phyloP scores from a whole-genome alignment of 768 basidiomycete genomes.

The Mycena polygramma region DNA sequence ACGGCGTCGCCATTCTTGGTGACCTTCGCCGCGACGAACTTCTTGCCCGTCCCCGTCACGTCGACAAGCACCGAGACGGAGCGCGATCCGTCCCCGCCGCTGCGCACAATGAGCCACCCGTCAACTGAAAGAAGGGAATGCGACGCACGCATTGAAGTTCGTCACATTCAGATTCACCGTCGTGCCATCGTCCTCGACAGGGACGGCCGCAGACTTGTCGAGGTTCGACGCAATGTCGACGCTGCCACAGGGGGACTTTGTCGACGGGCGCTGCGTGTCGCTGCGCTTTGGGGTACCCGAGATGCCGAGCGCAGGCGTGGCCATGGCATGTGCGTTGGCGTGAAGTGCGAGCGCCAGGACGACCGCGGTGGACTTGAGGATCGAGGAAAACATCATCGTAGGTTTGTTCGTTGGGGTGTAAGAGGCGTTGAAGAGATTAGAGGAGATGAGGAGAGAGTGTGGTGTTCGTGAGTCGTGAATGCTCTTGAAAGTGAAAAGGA shows the following conservation, averaged over 20 bases:
- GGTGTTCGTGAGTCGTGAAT: constrained; percentile 30
- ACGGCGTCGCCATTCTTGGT: constrained; percentile 27
- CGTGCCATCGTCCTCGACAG: constrained; percentile 23
- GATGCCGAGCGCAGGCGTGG: constrained; percentile 32
- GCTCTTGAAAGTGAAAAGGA: constrained; percentile 6
- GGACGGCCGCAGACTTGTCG: constrained; percentile 28
- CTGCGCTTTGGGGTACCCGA: constrained; percentile 15
- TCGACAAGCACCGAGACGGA: constrained; percentile 24
- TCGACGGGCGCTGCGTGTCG: constrained; percentile 30
- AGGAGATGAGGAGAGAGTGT: constrained; percentile 24
- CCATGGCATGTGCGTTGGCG: constrained; percentile 30
- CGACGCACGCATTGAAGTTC: constrained; percentile 34
- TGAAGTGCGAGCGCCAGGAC: constrained; percentile 14
- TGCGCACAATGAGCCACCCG: neutral
- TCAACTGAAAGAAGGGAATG: neutral
- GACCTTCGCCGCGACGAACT: constrained; percentile 27
- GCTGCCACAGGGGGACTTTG: constrained; percentile 20
- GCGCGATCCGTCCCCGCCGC: constrained; percentile 36
- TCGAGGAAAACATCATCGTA: constrained; percentile 24
- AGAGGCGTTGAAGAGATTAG: neutral
- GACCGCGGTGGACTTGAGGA: constrained; percentile 19
- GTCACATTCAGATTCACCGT: constrained; percentile 32
- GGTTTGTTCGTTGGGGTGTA: neutral
- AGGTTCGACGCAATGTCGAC: constrained; percentile 31
- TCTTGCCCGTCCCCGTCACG: constrained; percentile 29